Evolutionary conservation across 140 eudicot genomes (phyloP), one percentile per base, ranked within the genome.

Genomic region (Stevia rebaudiana): DNA sequence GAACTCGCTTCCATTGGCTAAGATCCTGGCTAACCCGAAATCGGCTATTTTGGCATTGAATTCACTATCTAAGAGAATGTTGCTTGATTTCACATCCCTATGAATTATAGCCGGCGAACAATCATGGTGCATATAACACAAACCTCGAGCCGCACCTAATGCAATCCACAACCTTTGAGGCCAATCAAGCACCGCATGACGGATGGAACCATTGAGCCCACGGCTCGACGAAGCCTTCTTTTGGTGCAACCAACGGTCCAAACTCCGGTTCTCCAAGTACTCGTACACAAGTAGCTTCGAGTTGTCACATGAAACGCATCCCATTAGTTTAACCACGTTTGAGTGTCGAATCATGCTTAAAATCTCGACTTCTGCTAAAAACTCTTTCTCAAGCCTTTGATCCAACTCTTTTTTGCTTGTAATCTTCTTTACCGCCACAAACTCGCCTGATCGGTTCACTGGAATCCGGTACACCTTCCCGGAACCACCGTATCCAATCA

Each of bases 21-120:
- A 63, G 33, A 75, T 71, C 73, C 74, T 80, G 58, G 97, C 95
- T 49, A 84, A 78, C 11, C 97, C 97, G 9, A 90, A 90, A 78
- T 90, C 97, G 8, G 97, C 95, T 22, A 90, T 84, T 68, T 87
- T 90, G 7, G 97, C 95, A 70, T 82, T 87, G 84, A 90, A 86
- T 12, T 75, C 82, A 0, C 83, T 74, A 51, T 83, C 95, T 19
- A 90, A 62, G 65, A 90, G 80, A 10, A 87, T 75, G 25, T 90
- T 90, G 82, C 90, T 84, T 12, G 94, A 86, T 67, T 90, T 90
- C 41, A 90, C 75, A 48, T 90, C 97, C 3, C 94, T 72, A 61
- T 90, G 97, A 56, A 90, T 40, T 5, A 87, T 72, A 0, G 81
- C 81, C 0, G 95, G 88, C 1, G 76, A 80, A 67, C 86, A 82